Evolutionary conservation across 2,329 filamentous ascomycete species (phyloP).

Genomic region (Exophiala spinifera): DNA sequence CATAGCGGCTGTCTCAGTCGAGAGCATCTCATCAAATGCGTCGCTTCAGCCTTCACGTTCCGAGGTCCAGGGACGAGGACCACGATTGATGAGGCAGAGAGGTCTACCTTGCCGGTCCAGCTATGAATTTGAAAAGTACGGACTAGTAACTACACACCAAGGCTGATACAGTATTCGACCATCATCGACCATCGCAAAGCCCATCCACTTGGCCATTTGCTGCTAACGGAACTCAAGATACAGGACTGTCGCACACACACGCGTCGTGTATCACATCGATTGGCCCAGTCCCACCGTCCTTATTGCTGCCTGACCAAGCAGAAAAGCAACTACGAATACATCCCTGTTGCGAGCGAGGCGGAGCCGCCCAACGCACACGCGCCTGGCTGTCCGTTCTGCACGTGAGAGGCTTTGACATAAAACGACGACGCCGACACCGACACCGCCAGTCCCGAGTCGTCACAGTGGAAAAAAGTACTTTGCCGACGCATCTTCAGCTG

Average conservation of each 20-base stretch:
- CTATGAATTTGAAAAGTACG: too few relatives aligned
- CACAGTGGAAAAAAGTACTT: not conserved
- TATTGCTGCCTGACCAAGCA: constrained; percentile 12
- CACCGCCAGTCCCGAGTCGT: too few relatives aligned
- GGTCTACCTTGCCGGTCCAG: too few relatives aligned
- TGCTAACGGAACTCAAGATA: too few relatives aligned
- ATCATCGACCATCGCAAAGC: too few relatives aligned
- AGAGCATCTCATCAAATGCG: too few relatives aligned
- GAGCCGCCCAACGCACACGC: too few relatives aligned
- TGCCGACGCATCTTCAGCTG: constrained; percentile 13
- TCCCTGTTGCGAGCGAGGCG: not conserved
- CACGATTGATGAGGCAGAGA: too few relatives aligned
- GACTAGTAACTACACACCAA: too few relatives aligned
- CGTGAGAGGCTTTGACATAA: not conserved
- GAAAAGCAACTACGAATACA: constrained; percentile 8
- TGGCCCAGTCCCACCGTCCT: constrained; percentile 13
- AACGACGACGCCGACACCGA: too few relatives aligned
- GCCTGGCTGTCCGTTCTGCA: not conserved
- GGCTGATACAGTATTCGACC: too few relatives aligned
- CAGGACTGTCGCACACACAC: not conserved
- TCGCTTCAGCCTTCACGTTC: not conserved
- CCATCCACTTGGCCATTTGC: too few relatives aligned
- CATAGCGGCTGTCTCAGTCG: not conserved
- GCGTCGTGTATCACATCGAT: constrained; percentile 14
- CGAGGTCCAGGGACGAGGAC: not conserved